Evolutionary conservation across 441 rosid genomes (phyloP), one percentile per base, ranked within the genome.

Genomic region (Melastoma candidum): DNA sequence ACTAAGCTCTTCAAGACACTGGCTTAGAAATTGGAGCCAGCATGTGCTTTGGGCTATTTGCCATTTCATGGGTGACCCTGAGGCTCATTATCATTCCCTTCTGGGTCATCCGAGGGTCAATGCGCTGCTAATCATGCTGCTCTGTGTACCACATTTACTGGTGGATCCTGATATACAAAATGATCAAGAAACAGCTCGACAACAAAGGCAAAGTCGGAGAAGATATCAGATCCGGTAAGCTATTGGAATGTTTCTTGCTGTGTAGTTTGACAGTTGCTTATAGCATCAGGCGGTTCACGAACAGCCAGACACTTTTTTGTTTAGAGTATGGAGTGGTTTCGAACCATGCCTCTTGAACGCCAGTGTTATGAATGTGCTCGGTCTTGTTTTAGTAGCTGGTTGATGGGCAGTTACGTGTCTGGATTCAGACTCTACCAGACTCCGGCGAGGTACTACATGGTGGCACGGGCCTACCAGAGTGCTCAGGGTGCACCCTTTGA

Each of bases 151-250:
- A 89, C 71, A 69, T 89, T 60, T 93, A 93, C 70, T 93, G 97
- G 99, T 93, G 97, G 99, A 49, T 71, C 72, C 90, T 93, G 58
- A 93, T 93, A 49, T 84, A 72, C 57, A 68, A 84, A 46, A 92
- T 92, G 98, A 84, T 88, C 46, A 74, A 47, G 68, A 80, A 77
- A 78, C 95, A 85, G 57, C 77, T 88, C 39, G 74, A 78, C 70
- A 93, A 92, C 75, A 82, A 82, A 52, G 96, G 98, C 73, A 68
- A 73, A 74, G 90, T 93, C 4, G 98, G 94, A 49, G 97, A 88
- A 73, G 97, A 88, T 69, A 84, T 93, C 63, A 88, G 98, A 88
- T 86, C 95, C 12, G 98, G 98, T 92, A 17, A 71, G 77, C 49
- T 48, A 54, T 61, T 50, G 46, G 10, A 52, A 13, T 44, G 41